Percentiles rank a stretch among this genome's conserved stretches.
Evolutionary conservation across 2,329 filamentous ascomycete genomes (phyloP).

Genomic region (Colletotrichum siamense): DNA sequence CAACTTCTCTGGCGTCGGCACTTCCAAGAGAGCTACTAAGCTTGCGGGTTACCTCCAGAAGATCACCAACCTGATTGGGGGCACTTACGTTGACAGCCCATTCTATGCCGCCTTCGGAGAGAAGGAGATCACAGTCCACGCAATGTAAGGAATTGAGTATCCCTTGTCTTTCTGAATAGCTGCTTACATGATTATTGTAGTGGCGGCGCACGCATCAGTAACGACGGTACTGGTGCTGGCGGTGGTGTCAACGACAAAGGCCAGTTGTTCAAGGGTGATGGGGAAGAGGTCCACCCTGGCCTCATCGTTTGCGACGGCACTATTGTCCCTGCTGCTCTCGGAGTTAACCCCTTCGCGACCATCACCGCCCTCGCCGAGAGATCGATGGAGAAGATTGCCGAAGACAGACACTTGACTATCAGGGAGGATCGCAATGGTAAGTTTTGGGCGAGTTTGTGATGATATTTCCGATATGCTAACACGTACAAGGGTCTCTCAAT

Average conservation of each 20-base stretch:
- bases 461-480: accelerated
- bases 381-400: slow-evolving; percentile 57
- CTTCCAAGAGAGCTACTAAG: slow-evolving; percentile 57
- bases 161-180: too few relatives aligned
- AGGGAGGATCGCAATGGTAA: slow-evolving; percentile 1
- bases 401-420: slow-evolving; percentile 22
- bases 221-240: slow-evolving; percentile 57
- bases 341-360: slow-evolving; percentile 72
- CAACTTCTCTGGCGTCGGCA: slow-evolving; percentile 63
- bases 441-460: accelerated
- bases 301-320: slow-evolving; percentile 68
- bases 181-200: slow-evolving; percentile 16
- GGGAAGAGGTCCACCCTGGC: slow-evolving; percentile 56
- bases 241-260: slow-evolving; percentile 69
- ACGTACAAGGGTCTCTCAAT: slow-evolving; percentile 45
- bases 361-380: slow-evolving; percentile 73
- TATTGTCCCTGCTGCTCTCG: slow-evolving; percentile 65
- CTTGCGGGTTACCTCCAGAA: slow-evolving; percentile 58
- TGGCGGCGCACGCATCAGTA: slow-evolving; percentile 67
- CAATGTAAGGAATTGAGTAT: slow-evolving; percentile 48
- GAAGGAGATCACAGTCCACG: slow-evolving; percentile 69
- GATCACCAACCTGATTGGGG: slow-evolving; percentile 63
- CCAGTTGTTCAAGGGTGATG: slow-evolving; percentile 60
- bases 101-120: slow-evolving; percentile 59
- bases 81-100: slow-evolving; percentile 63